Evolutionary conservation across 352 stramenopile genomes (phyloP), one percentile per base, ranked within the genome.

Genomic region (Globisporangium spiculum): DNA sequence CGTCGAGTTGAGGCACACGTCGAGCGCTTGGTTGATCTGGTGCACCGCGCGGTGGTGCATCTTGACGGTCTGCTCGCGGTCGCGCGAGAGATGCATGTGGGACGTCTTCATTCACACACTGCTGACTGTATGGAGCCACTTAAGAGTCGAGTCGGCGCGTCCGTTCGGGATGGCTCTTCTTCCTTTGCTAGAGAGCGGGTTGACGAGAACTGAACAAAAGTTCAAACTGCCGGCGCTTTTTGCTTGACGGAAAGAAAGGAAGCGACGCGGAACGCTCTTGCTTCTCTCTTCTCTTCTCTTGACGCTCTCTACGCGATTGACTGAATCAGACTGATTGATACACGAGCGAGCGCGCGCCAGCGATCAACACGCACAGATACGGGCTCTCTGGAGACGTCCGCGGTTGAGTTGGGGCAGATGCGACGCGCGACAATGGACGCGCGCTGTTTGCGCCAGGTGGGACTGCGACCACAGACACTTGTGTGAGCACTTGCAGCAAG

Each of bases 1-100:
- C 8, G 76, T 72, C 30, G 83, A 86, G 57, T 87, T 78, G 22
- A 91, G 70, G 44, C 83, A 89, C 6, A 91, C 53, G 3, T 71
- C 68, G 27, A 91, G 67, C 12, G 83, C 79, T 55, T 88, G 67
- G 53, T 81, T 84, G 67, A 91, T 82, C 65, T 89, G 80, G 63
- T 83, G 74, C 78, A 81, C 81, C 10, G 81, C 79, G 46, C 83
- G 83, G 62, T 89, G 78, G 66, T 89, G 83, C 80, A 91, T 88
- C 38, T 69, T 65, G 32, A 73, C 68, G 24, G 76, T 81, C 61
- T 88, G 80, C 48, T 82, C 70, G 57, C 74, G 77, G 52, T 91
- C 77, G 61, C 73, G 79, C 24, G 76, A 85, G 57, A 85, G 60
- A 72, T 84, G 77, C 66, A 79, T 69, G 32, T 61, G 46, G 50